A percentile compares a stretch with the other conserved stretches of the same genome.
phyloP scores from a whole-genome alignment of 2,329 filamentous ascomycete species.

The Botrytis galanthina region DNA sequence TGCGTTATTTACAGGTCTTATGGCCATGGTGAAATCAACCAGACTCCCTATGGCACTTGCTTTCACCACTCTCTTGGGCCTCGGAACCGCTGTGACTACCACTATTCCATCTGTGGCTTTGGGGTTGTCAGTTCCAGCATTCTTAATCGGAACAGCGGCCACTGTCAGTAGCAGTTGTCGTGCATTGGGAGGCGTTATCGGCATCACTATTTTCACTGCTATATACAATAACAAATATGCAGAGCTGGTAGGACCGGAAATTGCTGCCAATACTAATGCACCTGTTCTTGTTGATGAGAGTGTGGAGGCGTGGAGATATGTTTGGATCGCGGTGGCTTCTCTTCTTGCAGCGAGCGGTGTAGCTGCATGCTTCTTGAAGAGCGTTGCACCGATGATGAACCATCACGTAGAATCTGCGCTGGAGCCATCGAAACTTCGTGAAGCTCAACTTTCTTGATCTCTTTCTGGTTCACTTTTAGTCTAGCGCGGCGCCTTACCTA shows the following conservation, averaged over 20 bases:
- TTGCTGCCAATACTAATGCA: slow-evolving; percentile 14
- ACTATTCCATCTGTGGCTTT: slow-evolving; percentile 26
- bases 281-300: slow-evolving; percentile 20
- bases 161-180: slow-evolving; percentile 25
- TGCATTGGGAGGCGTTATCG: slow-evolving; percentile 27
- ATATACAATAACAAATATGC: slow-evolving; percentile 28
- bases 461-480: not conserved
- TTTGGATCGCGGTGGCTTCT: slow-evolving; percentile 26
- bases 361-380: slow-evolving; percentile 26
- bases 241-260: slow-evolving; percentile 22
- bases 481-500: too few species aligned
- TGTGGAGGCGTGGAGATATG: slow-evolving; percentile 25
- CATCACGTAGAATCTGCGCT: slow-evolving; percentile 27
- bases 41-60: slow-evolving; percentile 22
- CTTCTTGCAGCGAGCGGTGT: slow-evolving; percentile 25
- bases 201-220: slow-evolving; percentile 28
- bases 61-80: slow-evolving; percentile 27
- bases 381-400: slow-evolving; percentile 27
- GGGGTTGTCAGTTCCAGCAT: slow-evolving; percentile 25
- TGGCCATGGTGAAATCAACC: slow-evolving; percentile 23
- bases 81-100: slow-evolving; percentile 26
- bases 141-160: slow-evolving; percentile 28
- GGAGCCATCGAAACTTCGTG: slow-evolving; percentile 22
- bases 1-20: slow-evolving; percentile 27
- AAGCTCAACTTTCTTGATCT: slow-evolving; percentile 10